Base-by-base conservation (phyloP, 768 basidiomycete species). In the Collybiopsis luxurians region DNA sequence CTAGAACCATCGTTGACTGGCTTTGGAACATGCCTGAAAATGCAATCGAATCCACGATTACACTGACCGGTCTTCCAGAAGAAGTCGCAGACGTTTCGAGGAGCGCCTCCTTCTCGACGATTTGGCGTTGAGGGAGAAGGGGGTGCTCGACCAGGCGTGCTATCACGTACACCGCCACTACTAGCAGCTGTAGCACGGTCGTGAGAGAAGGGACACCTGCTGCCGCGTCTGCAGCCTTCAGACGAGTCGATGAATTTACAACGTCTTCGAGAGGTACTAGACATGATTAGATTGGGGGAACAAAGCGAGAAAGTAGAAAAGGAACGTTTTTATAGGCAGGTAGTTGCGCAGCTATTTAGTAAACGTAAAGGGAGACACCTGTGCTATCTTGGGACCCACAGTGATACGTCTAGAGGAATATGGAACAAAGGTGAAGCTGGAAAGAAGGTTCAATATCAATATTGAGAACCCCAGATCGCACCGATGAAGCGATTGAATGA, bases 41-140 rank as follows among this genome's bases (percentile, higher is more conserved):
- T 31, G 27, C 55, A 56, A 30, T 48, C 36, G 23, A 56, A 56
- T 47, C 55, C 55, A 13, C 4, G 65, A 56, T 15, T 53, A 59
- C 58, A 71, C 49, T 34, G 30, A 27, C 57, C 53, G 7, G 45
- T 56, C 6, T 26, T 47, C 55, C 55, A 56, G 39, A 21, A 67
- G 50, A 26, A 60, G 42, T 23, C 48, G 44, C 34, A 63, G 12
- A 39, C 45, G 21, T 40, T 40, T 13, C 43, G 30, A 11, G 55
- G 55, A 13, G 45, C 17, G 9, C 23, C 55, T 28, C 28, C 34
- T 10, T 36, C n/a, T 4, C 15, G 49, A 19, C 17, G 10, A 13
- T n/a, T 19, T 19, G 49, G 19, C 5, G 28, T 28, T 31, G 27
- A 31, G 49, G 49, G 12, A 17, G 23, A 21, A 38, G 30, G 34